Base-by-base conservation (phyloP, 1,284 basidiomycete species). In the Pseudozyma hubeiensis region DNA sequence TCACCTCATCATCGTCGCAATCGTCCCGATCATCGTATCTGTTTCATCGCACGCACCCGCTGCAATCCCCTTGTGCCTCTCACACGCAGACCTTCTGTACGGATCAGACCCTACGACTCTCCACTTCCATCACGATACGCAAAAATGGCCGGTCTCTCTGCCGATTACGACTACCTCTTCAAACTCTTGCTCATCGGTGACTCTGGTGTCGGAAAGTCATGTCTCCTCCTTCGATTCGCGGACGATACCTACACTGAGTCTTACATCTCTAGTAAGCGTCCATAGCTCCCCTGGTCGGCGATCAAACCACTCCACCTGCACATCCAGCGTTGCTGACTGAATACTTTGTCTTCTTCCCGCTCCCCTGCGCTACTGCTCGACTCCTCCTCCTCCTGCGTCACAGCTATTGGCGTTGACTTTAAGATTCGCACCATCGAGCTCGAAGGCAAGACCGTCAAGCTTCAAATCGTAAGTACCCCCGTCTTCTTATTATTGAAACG, bases 371-470 rank as follows among this genome's bases (percentile, higher is more conserved):
- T 33, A 24, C 13, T 39, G 17, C 30, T 30, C 17, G 35, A 10
- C 9, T 37, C 2, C 19, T 39, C 33, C 14, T 30, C 17, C 34
- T 35, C 39, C 34, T 30, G 3, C 34, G 3, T 30, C 13, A 17
- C 63, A 75, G 59, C 76, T 33, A 78, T 78, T 66, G 85, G 86
- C 47, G 83, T 99, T 66, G 97, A 99, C 88, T 99, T 99, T 89
- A 99, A 99, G 91, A 99, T 99, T 87, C 90, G 97, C 81, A 99
- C 97, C 50, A 98, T 99, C 85, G 97, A 99, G 87, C 89, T 99
- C 58, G 97, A 99, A 86, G 96, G 96, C 77, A 99, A 98, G 92
- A 98, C 94, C 2, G 94, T 99, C 83, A 99, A 99, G 87, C 90
- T 99, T 68, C 97, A 99, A 87, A 99, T 99, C 86, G 95, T 97